Base-by-base conservation (phyloP, 2,329 filamentous ascomycete species). In the Trichophyton mentagrophytes region DNA sequence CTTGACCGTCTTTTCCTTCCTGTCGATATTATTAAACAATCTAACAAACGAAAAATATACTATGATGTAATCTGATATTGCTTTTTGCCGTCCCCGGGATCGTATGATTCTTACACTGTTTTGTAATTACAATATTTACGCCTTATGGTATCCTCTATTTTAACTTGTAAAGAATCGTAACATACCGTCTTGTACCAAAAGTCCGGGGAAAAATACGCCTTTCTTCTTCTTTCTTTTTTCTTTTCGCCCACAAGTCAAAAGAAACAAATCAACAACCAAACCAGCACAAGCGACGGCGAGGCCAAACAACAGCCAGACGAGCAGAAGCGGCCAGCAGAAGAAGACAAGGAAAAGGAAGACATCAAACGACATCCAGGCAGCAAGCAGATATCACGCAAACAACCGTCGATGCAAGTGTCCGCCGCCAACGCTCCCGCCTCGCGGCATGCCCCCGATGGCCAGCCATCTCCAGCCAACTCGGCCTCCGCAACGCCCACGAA, bases 401-500 rank as follows among this genome's bases (percentile, higher is more conserved):
- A 38, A 2, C 49, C 15, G 25, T 30, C 27, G 25, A 63, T 64
- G 60, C 61, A 61, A 58, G 15, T 25, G 49, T 64, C 62, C 22
- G 60, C n/a, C 53, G 40, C 27, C 57, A 57, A 27, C 51, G 22
- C 55, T 53, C 38, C 66, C 33, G 51, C 66, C 47, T 27, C 64
- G 60, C 67, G 72, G 61, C 73, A 71, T 60, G 70, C 73, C 70
- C 65, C 71, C 60, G 74, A 74, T 65, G 71, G 72, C 46, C 72
- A 76, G 57, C 70, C 70, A 9, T 75, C 77, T 27, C 76, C 78
- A 27, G 71, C 74, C 42, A 75, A 74, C 64, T 80, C 79, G 1
- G 69, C 74, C 61, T 65, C 77, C n/a, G 77, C 77, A 58, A 80
- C 80, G 2, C 79, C 80, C 20, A 71, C 74, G 64, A 80, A 81